Evolutionary conservation across 2,329 filamentous ascomycete species (phyloP).

Genomic region (Tothia fuscella): DNA sequence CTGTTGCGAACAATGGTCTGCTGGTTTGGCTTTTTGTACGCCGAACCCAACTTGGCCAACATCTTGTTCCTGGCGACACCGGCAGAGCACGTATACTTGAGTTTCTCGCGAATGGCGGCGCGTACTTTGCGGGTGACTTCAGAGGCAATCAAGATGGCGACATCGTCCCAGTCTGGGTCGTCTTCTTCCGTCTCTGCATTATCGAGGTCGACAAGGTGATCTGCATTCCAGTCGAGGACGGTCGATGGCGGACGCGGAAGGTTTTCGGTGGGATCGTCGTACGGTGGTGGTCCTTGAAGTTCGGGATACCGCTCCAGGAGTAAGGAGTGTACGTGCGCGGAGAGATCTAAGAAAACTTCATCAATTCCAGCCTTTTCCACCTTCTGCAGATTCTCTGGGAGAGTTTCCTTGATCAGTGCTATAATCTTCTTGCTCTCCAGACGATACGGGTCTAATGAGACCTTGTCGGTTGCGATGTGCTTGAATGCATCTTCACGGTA

Average conservation of each 20-base stretch:
- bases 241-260: slow-evolving; percentile 63
- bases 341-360: slow-evolving; percentile 89
- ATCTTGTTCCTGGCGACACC: slow-evolving; percentile 89
- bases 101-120: slow-evolving; percentile 50
- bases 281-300: slow-evolving; percentile 53
- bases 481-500: slow-evolving; percentile 72
- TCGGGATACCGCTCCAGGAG: slow-evolving; percentile 69
- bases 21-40: slow-evolving; percentile 82
- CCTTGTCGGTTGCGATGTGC: slow-evolving; percentile 80
- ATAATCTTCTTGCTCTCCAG: slow-evolving; percentile 75
- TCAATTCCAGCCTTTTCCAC: slow-evolving; percentile 94
- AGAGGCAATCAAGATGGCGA: slow-evolving; percentile 73
- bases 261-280: slow-evolving; percentile 58
- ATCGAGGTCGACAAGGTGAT: slow-evolving; percentile 72
- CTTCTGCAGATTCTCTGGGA: slow-evolving; percentile 54
- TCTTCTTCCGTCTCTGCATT: slow-evolving; percentile 58
- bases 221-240: slow-evolving; percentile 70
- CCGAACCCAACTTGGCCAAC: slow-evolving; percentile 85
- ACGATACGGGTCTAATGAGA: slow-evolving; percentile 85
- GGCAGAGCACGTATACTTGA: slow-evolving; percentile 85
- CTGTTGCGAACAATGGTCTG: slow-evolving; percentile 90
- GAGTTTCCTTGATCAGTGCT: slow-evolving; percentile 58
- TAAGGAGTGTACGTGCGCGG: slow-evolving; percentile 65
- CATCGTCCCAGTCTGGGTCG: slow-evolving; percentile 93
- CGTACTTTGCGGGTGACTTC: slow-evolving; percentile 77